Percentiles rank a stretch among this genome's conserved stretches.
Conservation (phyloP, 768 basidiomycete species). For the Kwoniella sp. region DNA sequence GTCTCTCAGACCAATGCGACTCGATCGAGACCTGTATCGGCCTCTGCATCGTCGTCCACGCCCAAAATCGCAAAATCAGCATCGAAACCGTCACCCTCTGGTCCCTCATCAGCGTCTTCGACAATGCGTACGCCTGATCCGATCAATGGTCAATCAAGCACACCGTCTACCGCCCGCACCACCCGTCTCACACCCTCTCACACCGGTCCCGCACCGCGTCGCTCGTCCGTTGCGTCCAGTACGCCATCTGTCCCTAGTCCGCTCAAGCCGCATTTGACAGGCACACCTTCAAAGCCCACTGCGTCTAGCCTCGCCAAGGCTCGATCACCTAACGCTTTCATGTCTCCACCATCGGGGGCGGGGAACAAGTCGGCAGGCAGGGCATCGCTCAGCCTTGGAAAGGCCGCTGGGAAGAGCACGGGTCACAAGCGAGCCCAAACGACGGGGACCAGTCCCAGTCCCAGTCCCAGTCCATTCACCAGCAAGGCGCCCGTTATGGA, state of each 20-base stretch:
- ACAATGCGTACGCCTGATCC: too few relatives aligned
- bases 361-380: neutral
- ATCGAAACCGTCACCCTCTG: too few relatives aligned
- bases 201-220: neutral
- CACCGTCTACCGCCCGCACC: too few relatives aligned
- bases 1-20: too few relatives aligned
- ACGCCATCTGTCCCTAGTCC: slow-evolving; percentile 8
- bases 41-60: too few relatives aligned
- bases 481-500: neutral
- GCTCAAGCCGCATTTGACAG: slow-evolving; percentile 38
- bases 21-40: too few relatives aligned
- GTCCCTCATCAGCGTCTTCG: too few relatives aligned
- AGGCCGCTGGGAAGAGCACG: neutral
- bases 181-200: neutral
- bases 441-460: slow-evolving; percentile 1
- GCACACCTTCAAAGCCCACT: slow-evolving; percentile 39
- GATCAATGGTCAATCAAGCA: too few relatives aligned
- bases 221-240: neutral
- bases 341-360: neutral
- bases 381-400: slow-evolving; percentile 6
- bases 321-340: slow-evolving; percentile 10
- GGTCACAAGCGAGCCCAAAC: neutral
- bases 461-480: slow-evolving; percentile 3
- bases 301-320: slow-evolving; percentile 38
- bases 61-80: too few relatives aligned